Evolutionary conservation across 78 protist genomes (phyloP).

Genomic region (Dictyostelium brefeldianum): DNA sequence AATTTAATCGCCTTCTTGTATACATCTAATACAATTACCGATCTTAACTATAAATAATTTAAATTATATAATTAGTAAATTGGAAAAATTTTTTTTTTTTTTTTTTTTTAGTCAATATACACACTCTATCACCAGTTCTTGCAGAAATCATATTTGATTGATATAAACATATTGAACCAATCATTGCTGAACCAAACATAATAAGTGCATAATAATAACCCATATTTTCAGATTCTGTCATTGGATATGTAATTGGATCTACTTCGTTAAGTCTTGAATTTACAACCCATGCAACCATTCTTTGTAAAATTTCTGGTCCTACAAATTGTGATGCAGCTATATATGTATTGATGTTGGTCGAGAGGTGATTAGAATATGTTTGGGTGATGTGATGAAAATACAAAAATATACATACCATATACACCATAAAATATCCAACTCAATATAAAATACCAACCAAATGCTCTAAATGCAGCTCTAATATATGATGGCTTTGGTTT

Average conservation of each 20-base stretch:
- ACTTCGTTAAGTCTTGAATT: not conserved
- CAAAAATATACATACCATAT: not conserved
- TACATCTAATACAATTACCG: constrained; percentile 73
- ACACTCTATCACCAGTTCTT: constrained; percentile 76
- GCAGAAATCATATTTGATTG: constrained; percentile 78
- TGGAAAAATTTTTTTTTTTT: too few species aligned
- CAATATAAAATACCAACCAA: constrained; percentile 54
- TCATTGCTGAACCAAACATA: constrained; percentile 68
- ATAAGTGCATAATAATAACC: constrained; percentile 72
- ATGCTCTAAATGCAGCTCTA: constrained; percentile 64
- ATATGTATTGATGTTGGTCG: too few species aligned
- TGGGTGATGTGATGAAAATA: too few species aligned
- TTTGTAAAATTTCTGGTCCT: constrained; percentile 58
- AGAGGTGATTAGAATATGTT: too few species aligned
- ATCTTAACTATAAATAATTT: constrained; percentile 10
- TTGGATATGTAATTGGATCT: not conserved
- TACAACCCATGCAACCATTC: constrained; percentile 52
- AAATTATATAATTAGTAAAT: too few species aligned
- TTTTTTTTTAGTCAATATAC: too few species aligned
- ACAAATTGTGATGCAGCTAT: constrained; percentile 74
- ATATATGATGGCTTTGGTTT: constrained; percentile 67
- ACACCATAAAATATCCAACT: constrained; percentile 68
- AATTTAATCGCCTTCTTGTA: constrained; percentile 50
- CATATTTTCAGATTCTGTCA: constrained; percentile 37
- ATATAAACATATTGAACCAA: constrained; percentile 75